phyloP scores from a whole-genome alignment of 2,329 filamentous ascomycete species.

The Fusarium drepaniforme region DNA sequence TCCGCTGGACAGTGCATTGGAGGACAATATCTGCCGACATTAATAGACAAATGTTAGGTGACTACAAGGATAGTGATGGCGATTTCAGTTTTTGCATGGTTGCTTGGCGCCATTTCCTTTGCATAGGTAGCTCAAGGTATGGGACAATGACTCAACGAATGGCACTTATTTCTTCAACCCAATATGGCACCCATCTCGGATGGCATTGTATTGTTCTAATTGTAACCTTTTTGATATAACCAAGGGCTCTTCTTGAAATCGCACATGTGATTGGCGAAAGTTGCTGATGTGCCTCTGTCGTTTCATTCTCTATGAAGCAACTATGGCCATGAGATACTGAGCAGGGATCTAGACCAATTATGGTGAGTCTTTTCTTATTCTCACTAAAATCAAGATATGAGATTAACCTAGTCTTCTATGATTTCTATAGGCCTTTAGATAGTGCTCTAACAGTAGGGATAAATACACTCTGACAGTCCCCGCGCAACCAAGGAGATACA shows the following conservation, averaged over 20 bases:
- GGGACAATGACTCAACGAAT: neutral
- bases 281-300: too few species aligned
- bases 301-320: too few species aligned
- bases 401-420: too few species aligned
- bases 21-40: neutral
- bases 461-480: too few species aligned
- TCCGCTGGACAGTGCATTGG: neutral
- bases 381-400: too few species aligned
- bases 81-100: neutral
- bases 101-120: neutral
- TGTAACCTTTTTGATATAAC: neutral
- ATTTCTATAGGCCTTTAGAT: too few species aligned
- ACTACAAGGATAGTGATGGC: neutral
- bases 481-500: too few species aligned
- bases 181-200: neutral
- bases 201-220: neutral
- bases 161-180: neutral
- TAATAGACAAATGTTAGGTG: neutral
- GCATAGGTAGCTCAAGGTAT: neutral
- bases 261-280: neutral
- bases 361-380: too few species aligned
- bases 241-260: neutral
- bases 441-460: too few species aligned
- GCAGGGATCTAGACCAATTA: too few species aligned
- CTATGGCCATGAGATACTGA: too few species aligned